Conservation (phyloP, 1,284 basidiomycete species). For the Cystobasidium sp. region DNA sequence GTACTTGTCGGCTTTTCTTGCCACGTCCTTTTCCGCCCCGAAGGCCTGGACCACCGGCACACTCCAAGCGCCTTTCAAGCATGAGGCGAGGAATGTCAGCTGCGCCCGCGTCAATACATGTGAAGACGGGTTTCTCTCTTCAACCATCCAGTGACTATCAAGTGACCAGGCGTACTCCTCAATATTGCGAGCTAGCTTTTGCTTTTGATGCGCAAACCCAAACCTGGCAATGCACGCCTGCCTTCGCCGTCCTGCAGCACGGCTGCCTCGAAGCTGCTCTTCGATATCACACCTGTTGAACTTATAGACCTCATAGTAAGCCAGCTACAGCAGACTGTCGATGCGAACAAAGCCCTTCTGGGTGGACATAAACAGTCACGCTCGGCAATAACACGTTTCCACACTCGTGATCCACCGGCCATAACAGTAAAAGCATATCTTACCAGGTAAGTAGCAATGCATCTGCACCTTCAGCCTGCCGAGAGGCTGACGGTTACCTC, state of each 20-base stretch:
- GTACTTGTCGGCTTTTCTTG: too few species aligned
- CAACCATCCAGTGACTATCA: background rate
- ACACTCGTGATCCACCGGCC: slow-evolving; percentile 15
- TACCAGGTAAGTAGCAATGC: slow-evolving; percentile 9
- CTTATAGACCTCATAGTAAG: slow-evolving; percentile 12
- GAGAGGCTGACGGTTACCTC: background rate
- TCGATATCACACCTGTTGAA: slow-evolving; percentile 22
- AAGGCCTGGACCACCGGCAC: too few species aligned
- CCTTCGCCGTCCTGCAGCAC: slow-evolving; percentile 16
- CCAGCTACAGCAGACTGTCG: background rate
- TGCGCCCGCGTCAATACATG: too few species aligned
- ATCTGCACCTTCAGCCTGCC: background rate
- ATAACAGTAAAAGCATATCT: slow-evolving; percentile 32
- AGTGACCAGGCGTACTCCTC: background rate
- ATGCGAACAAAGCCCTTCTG: slow-evolving; percentile 2
- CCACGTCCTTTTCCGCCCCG: too few species aligned
- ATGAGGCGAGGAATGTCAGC: too few species aligned
- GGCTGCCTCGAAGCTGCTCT: slow-evolving; percentile 17
- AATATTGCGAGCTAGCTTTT: background rate
- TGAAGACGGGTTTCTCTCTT: too few species aligned
- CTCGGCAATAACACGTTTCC: slow-evolving; percentile 32
- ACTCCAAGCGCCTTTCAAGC: too few species aligned
- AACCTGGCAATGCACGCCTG: slow-evolving; percentile 11
- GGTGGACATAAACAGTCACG: slow-evolving; percentile 21
- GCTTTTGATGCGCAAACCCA: background rate